Base-by-base conservation (phyloP, 306 rosid genomes). In the Gleditsia sinensis region DNA sequence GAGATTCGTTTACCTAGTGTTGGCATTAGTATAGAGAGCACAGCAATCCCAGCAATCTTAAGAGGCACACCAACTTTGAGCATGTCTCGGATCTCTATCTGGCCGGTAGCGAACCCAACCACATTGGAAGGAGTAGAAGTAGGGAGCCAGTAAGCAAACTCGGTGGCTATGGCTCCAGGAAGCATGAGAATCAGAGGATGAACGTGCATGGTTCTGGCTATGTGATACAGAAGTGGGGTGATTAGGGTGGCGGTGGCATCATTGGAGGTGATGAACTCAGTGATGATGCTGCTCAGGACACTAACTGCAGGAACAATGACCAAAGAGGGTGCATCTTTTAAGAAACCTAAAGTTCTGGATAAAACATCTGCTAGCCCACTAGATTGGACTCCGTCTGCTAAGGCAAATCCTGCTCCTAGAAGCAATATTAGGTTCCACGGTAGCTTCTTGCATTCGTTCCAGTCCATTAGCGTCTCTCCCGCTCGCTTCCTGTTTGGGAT, bases 371-470 rank as follows among this genome's bases (percentile, higher is more conserved):
- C 92, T 19, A 91, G 83, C 37, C 97, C 97, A 54, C 94, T 91
- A 0, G 89, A 80, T 62, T 84, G 78, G 3, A 91, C 94, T 1
- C 97, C 98, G 17, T 94, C 98, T 0, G 98, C 98, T 57, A 91
- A 66, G 74, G 98, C 98, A 45, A 94, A 94, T 0, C 97, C 97
- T 4, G 97, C 97, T 24, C 98, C 98, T 4, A 91, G 82, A 13
- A 94, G 86, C 43, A 94, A 73, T 61, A 94, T 82, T 3, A 94
- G 88, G 80, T 76, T 88, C 97, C 98, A 94, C 0, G 97, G 98
- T 17, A 94, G 82, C 77, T 81, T 91, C 80, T 88, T 89, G 87
- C 98, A 94, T 42, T 91, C 94, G 80, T 89, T 86, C 98, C 97
- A 94, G 67, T 82, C 88, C 98, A 94, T 91, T 57, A 94, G 85